Percentiles rank a stretch among this genome's conserved stretches.
Evolutionary conservation across 1,284 basidiomycete species (phyloP).

Genomic region (Albatrellus sp.): DNA sequence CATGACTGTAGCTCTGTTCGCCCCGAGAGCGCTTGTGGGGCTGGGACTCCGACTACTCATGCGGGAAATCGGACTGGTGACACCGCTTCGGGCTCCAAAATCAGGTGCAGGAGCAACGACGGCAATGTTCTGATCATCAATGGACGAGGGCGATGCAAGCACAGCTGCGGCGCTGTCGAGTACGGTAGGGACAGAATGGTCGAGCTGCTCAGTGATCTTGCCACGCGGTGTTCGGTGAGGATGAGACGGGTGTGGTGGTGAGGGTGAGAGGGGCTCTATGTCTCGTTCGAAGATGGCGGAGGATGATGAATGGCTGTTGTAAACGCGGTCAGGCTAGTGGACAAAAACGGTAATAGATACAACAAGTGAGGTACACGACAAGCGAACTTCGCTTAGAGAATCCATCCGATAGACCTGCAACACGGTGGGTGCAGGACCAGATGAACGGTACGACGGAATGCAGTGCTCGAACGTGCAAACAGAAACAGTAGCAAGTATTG

Average conservation of each 20-base stretch:
- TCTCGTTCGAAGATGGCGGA: constrained; percentile 77
- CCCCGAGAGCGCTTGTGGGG: constrained; percentile 16
- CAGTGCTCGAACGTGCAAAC: too few relatives aligned
- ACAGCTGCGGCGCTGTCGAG: constrained; percentile 62
- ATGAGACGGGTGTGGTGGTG: constrained; percentile 29
- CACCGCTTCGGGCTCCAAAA: constrained; percentile 32
- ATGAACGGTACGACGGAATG: background rate
- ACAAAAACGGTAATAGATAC: background rate
- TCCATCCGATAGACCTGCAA: too few relatives aligned
- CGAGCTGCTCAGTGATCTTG: constrained; percentile 56
- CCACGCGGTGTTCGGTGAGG: constrained; percentile 63
- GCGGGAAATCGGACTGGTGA: constrained; percentile 53
- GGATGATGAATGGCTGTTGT: constrained; percentile 54
- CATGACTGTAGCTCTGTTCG: background rate
- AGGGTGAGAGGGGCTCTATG: constrained; percentile 55
- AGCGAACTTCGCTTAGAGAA: too few relatives aligned
- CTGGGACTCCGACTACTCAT: constrained; percentile 52
- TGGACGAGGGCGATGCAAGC: constrained; percentile 33
- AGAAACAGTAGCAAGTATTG: too few relatives aligned
- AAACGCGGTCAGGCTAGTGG: background rate
- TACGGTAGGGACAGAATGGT: constrained; percentile 63
- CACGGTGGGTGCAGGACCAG: too few relatives aligned
- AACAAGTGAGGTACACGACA: background rate
- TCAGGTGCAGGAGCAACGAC: constrained; percentile 42
- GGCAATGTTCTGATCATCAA: constrained; percentile 32